A percentile compares a stretch with the other conserved stretches of the same genome.
These are phyloP conservation scores for Chaetothyriales sp. DNA, from an alignment of 2,329 filamentous ascomycete genomes.

Conservation along the genomic window DNA sequence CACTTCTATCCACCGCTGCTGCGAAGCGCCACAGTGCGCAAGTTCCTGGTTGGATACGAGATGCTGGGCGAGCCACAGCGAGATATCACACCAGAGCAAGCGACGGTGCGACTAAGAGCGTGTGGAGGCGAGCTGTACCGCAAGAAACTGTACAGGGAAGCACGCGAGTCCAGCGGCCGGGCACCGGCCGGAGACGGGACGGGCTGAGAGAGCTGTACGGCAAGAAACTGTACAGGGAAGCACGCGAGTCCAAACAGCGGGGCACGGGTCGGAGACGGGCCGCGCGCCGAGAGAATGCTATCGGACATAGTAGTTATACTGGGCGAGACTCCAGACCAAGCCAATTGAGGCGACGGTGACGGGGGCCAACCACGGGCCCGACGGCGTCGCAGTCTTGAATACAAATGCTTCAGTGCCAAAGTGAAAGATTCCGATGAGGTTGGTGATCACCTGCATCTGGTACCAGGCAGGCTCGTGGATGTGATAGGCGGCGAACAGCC, in stretches of 20 bases:
- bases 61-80: constrained; percentile 95
- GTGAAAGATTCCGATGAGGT: constrained; percentile 61
- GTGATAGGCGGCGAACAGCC: constrained; percentile 74
- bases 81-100: constrained; percentile 95
- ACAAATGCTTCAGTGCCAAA: constrained; percentile 70
- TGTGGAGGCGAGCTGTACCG: constrained; percentile 78
- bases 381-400: constrained; percentile 60
- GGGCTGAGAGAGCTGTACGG: constrained; percentile 56
- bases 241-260: constrained; percentile 6
- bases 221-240: constrained; percentile 36
- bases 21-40: constrained; percentile 82
- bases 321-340: constrained; percentile 48
- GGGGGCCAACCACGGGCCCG: constrained; percentile 45
- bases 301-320: constrained; percentile 56
- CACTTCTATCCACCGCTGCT: constrained; percentile 95
- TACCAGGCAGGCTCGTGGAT: constrained; percentile 60
- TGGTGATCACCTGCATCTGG: constrained; percentile 69
- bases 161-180: constrained; percentile 6
- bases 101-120: constrained; percentile 59
- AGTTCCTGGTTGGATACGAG: constrained; percentile 95
- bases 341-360: constrained; percentile 42
- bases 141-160: constrained; percentile 36
- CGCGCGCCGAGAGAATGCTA: constrained; percentile 1
- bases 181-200: constrained; percentile 9
- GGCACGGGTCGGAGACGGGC: constrained; percentile 8